phyloP scores from a whole-genome alignment of 805 yeast genomes.

The Ogataea methylovora region DNA sequence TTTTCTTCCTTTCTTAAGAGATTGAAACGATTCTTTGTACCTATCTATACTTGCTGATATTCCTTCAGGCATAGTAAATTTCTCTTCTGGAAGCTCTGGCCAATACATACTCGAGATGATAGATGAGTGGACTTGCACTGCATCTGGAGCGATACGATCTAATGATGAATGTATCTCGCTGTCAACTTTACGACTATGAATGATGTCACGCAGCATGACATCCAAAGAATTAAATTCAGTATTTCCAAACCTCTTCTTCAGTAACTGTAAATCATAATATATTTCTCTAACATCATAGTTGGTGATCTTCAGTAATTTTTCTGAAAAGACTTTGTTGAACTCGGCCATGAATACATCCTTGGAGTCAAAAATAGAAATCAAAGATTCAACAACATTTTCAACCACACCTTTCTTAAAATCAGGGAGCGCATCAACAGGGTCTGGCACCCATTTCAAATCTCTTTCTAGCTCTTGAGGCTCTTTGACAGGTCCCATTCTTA shows the following conservation, averaged over 20 bases:
- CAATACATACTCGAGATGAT: slow-evolving; percentile 76
- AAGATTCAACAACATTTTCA: slow-evolving; percentile 62
- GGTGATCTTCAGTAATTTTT: slow-evolving; percentile 38
- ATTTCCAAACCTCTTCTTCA: slow-evolving; percentile 61
- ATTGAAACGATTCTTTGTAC: slow-evolving; percentile 36
- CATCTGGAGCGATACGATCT: slow-evolving; percentile 4
- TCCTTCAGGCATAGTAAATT: slow-evolving; percentile 40
- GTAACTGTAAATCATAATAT: slow-evolving; percentile 35
- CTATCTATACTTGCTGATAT: slow-evolving; percentile 33
- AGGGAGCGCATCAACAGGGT: slow-evolving; percentile 85
- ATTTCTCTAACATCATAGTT: slow-evolving; percentile 34
- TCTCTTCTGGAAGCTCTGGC: slow-evolving; percentile 48
- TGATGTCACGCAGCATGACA: slow-evolving; percentile 76
- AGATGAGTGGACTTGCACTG: slow-evolving; percentile 39
- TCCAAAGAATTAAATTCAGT: slow-evolving; percentile 62
- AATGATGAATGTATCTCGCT: slow-evolving; percentile 21
- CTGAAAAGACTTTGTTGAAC: slow-evolving; percentile 53
- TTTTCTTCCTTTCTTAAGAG: slow-evolving; percentile 47
- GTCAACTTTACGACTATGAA: slow-evolving; percentile 45
- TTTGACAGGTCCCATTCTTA: slow-evolving; percentile 28
- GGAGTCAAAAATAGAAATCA: slow-evolving; percentile 65
- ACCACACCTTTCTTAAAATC: slow-evolving; percentile 60
- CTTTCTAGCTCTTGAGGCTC: slow-evolving; percentile 31
- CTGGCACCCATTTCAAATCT: slow-evolving; percentile 68
- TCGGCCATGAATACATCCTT: slow-evolving; percentile 61